phyloP scores from a whole-genome alignment of 1,139 yeast species.

The Eremothecium sinecaudum region DNA sequence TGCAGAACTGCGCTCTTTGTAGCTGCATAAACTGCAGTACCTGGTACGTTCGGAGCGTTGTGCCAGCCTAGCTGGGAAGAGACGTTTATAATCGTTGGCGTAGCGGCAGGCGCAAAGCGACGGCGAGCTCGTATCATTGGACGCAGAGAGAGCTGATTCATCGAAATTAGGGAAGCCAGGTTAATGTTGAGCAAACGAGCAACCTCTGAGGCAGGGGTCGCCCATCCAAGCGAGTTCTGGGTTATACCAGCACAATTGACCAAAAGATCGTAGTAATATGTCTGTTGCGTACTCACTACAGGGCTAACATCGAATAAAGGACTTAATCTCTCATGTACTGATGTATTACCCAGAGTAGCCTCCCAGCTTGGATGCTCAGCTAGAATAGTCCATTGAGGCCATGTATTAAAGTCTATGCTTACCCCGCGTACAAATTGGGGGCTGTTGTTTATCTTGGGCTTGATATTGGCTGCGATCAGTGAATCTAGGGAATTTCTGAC shows the following conservation, averaged over 20 bases:
- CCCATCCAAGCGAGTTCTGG: conserved; percentile 46
- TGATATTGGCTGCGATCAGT: neutral
- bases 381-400: conserved; percentile 23
- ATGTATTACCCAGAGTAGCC: neutral
- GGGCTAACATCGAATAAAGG: conserved; percentile 1
- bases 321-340: neutral
- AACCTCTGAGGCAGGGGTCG: conserved; percentile 39
- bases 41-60: conserved; percentile 36
- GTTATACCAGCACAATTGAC: conserved; percentile 81
- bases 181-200: conserved; percentile 48
- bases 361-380: conserved; percentile 2
- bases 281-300: conserved; percentile 1
- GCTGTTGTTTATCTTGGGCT: neutral
- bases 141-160: conserved; percentile 41
- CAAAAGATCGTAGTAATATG: conserved; percentile 28
- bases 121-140: conserved; percentile 40
- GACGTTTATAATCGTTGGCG: conserved; percentile 48
- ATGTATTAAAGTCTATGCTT: conserved; percentile 42
- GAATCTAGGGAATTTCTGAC: conserved; percentile 23
- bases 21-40: conserved; percentile 71
- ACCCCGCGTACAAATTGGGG: conserved; percentile 29
- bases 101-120: conserved; percentile 8
- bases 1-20: conserved; percentile 71
- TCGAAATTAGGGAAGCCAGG: conserved; percentile 53
- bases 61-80: conserved; percentile 56